Evolutionary conservation across 2,329 filamentous ascomycete genomes (phyloP), one percentile per base, ranked within the genome.

Genomic region (Aspergillus quadrilineatus): DNA sequence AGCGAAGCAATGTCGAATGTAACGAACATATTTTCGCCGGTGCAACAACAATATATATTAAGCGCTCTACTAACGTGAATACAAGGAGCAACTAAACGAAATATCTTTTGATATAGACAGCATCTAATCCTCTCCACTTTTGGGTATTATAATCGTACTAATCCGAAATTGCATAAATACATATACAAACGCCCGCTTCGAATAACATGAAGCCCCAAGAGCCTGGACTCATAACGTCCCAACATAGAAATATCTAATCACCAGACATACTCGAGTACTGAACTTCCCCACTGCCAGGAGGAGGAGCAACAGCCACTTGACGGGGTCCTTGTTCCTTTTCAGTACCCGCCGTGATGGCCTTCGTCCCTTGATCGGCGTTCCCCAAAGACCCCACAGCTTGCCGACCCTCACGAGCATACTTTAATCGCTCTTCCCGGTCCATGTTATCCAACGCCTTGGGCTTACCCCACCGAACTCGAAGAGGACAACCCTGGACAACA

Each of bases 361-460:
- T 69, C 52, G 56, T 72, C 49, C 63, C 65, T 53, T 62, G 69
- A 9, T 68, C 70, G 43, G 70, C 73, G 56, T 75, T 75, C 67
- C 73, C 79, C 60, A 73, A 76, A 54, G 73, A 78, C 44, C 71
- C 80, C 60, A 82, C 84, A 1, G 82, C 82, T 14, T 82, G 80
- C 46, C 89, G 79, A 2, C 89, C 93, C 67, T 95, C 91, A 36
- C 87, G 84, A 22, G 92, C 86, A 79, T 96, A 91, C 67, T 89
- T 84, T 63, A 88, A 81, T 43, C 93, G 84, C 72, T 96, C 85
- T 53, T 97, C 92, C 60, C 88, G 88, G 61, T 96, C 90, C 86
- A 97, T 89, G 26, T 85, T 95, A 55, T 96, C 94, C 55, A 99
- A 82, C 1, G 93, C 89, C 77, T 92, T 94, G 14, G 95, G 93